phyloP scores from a whole-genome alignment of 352 stramenopile species.

The Discostella stelligera region DNA sequence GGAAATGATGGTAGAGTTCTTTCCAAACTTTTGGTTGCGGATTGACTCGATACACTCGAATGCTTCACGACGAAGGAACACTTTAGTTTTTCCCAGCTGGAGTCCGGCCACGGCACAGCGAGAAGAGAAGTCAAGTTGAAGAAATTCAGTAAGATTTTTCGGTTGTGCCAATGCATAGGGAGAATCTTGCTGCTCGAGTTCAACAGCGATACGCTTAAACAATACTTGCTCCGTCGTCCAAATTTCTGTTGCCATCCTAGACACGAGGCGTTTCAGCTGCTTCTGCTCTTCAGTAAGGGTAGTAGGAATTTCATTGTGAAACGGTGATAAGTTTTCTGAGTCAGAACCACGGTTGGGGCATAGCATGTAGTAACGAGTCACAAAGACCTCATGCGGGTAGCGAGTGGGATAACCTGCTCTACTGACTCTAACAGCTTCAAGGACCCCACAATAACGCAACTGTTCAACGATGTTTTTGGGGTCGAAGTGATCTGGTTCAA shows the following conservation, averaged over 20 bases:
- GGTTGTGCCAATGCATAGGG: conserved; percentile 56
- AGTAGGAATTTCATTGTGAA: conserved; percentile 41
- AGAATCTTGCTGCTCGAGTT: conserved; percentile 21
- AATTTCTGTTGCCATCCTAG: conserved; percentile 76
- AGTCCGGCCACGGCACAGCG: conserved; percentile 84
- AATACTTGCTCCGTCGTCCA: conserved; percentile 74
- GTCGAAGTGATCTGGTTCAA: conserved; percentile 90
- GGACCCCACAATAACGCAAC: conserved; percentile 93
- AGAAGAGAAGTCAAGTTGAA: conserved; percentile 74
- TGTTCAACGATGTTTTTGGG: conserved; percentile 93
- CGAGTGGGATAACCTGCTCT: conserved; percentile 94
- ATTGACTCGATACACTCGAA: conserved; percentile 83
- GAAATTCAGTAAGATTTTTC: conserved; percentile 70
- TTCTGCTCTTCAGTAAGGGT: conserved; percentile 56
- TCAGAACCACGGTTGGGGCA: conserved; percentile 39
- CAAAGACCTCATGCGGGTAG: conserved; percentile 86
- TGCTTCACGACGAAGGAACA: conserved; percentile 82
- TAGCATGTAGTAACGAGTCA: conserved; percentile 50
- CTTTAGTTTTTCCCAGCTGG: conserved; percentile 83
- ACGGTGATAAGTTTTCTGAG: conserved; percentile 48
- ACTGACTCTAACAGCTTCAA: conserved; percentile 93
- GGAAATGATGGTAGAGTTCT: conserved; percentile 68
- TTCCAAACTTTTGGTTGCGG: conserved; percentile 75
- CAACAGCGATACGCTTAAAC: conserved; percentile 17
- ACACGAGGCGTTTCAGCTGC: conserved; percentile 75